phyloP scores from a whole-genome alignment of 805 yeast genomes.

The Sugiyamaella lignohabitans region DNA sequence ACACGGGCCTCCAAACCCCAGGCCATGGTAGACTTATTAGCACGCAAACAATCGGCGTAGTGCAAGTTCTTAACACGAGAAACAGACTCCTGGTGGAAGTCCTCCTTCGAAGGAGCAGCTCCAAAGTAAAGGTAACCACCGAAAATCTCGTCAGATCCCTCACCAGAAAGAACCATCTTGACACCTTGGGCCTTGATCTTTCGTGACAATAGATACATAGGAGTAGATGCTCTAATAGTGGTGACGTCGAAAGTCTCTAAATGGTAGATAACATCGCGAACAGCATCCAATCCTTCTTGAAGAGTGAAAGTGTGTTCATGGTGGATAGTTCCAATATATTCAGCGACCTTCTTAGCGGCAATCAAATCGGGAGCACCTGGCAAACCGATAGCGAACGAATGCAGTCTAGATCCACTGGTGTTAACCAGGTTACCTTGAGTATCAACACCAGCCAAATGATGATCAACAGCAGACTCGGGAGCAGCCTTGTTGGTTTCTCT shows the following conservation, averaged over 20 bases:
- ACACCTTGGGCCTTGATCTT: constrained; percentile 99
- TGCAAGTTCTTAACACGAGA: constrained; percentile 96
- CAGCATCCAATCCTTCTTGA: constrained; percentile 94
- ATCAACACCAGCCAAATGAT: constrained; percentile 86
- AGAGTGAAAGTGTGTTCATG: constrained; percentile 97
- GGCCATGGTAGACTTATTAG: constrained; percentile 99
- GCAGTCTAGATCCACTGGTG: constrained; percentile 60
- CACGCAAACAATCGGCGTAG: constrained; percentile 94
- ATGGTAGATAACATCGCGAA: constrained; percentile 89
- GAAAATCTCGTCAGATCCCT: constrained; percentile 97
- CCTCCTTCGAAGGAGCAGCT: constrained; percentile 86
- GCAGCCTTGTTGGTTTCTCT: constrained; percentile 85
- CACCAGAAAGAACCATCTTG: constrained; percentile 98
- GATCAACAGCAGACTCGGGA: constrained; percentile 52
- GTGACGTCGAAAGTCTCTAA: constrained; percentile 98
- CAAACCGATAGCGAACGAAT: constrained; percentile 94
- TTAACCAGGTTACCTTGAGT: constrained; percentile 73
- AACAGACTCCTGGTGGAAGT: constrained; percentile 94
- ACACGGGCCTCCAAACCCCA: constrained; percentile 99
- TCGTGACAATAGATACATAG: constrained; percentile 93
- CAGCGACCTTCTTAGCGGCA: constrained; percentile 96
- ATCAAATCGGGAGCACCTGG: constrained; percentile 96
- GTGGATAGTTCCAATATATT: constrained; percentile 90
- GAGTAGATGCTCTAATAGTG: constrained; percentile 97
- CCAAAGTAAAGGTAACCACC: constrained; percentile 99